Percentiles rank a stretch among this genome's conserved stretches.
Evolutionary conservation across 2,329 filamentous ascomycete species (phyloP).

Genomic region (Arachnopeziza araneosa): DNA sequence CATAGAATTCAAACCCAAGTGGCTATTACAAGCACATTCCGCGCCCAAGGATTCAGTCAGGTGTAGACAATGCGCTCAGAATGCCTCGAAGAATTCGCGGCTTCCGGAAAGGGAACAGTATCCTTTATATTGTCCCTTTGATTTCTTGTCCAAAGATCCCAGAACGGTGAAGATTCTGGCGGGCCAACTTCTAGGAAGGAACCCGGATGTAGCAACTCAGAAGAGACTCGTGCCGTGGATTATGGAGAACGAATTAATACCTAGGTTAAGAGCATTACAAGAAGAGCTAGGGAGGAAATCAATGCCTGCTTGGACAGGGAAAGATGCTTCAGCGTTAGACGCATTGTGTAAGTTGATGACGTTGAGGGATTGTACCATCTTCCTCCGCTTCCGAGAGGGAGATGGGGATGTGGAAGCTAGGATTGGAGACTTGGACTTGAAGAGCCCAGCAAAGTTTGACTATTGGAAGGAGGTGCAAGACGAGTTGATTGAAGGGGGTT

Average conservation of each 20-base stretch:
- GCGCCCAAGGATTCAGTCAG: constrained; percentile 57
- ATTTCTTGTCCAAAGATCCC: constrained; percentile 50
- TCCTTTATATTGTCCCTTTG: constrained; percentile 54
- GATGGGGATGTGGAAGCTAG: constrained; percentile 44
- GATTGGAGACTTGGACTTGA: constrained; percentile 73
- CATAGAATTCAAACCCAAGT: constrained; percentile 80
- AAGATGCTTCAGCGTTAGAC: neutral
- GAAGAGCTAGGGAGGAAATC: constrained; percentile 25
- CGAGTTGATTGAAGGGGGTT: constrained; percentile 59
- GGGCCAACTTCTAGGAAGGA: neutral
- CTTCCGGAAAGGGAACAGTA: constrained; percentile 8
- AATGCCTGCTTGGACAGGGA: neutral
- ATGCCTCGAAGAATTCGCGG: constrained; percentile 21
- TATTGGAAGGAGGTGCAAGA: constrained; percentile 65
- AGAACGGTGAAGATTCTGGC: constrained; percentile 38
- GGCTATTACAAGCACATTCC: constrained; percentile 70
- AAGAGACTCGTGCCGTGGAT: constrained; percentile 34
- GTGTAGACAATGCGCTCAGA: constrained; percentile 67
- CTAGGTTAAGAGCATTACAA: constrained; percentile 39
- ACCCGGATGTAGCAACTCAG: neutral
- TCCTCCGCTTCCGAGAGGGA: constrained; percentile 49
- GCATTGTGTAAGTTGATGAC: constrained; percentile 51
- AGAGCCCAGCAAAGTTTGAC: constrained; percentile 60
- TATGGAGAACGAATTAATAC: constrained; percentile 19
- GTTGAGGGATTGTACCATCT: constrained; percentile 72